These are phyloP conservation scores for Saturnispora halmiae DNA, from an alignment of 805 yeast genomes.

Conservation along the genomic window DNA sequence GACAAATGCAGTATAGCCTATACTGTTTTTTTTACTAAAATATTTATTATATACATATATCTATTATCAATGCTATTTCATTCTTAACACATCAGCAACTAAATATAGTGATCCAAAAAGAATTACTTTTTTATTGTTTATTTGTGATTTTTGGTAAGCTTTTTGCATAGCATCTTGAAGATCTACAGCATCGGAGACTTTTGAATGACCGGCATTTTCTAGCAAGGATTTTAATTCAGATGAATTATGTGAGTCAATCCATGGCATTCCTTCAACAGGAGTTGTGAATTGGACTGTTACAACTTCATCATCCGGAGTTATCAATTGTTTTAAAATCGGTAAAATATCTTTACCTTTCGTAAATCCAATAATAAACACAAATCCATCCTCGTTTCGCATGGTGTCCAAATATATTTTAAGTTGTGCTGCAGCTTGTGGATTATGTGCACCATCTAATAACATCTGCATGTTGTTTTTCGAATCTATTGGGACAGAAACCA, in stretches of 20 bases:
- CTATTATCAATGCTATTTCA: conserved; percentile 15
- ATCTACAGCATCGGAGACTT: not conserved
- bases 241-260: conserved; percentile 53
- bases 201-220: not conserved
- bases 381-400: conserved; percentile 11
- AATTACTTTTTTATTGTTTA: conserved; percentile 29
- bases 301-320: conserved; percentile 52
- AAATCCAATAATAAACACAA: conserved; percentile 61
- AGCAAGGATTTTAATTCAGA: conserved; percentile 19
- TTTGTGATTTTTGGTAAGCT: conserved; percentile 16
- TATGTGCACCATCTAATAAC: conserved; percentile 89
- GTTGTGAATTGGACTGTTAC: conserved; percentile 53
- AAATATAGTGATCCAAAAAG: conserved; percentile 67
- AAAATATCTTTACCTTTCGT: conserved; percentile 58
- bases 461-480: conserved; percentile 26
- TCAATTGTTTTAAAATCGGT: conserved; percentile 33
- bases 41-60: not conserved
- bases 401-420: conserved; percentile 44
- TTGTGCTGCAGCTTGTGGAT: conserved; percentile 74
- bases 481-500: conserved; percentile 20
- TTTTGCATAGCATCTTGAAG: conserved; percentile 20
- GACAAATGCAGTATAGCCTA: not conserved
- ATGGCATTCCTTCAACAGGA: conserved; percentile 83
- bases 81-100: conserved; percentile 45
- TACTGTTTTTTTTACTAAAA: conserved; percentile 2